Percentiles rank a stretch among this genome's conserved stretches.
Evolutionary conservation across 352 stramenopile species (phyloP).

Genomic region (Phytophthora lateralis): DNA sequence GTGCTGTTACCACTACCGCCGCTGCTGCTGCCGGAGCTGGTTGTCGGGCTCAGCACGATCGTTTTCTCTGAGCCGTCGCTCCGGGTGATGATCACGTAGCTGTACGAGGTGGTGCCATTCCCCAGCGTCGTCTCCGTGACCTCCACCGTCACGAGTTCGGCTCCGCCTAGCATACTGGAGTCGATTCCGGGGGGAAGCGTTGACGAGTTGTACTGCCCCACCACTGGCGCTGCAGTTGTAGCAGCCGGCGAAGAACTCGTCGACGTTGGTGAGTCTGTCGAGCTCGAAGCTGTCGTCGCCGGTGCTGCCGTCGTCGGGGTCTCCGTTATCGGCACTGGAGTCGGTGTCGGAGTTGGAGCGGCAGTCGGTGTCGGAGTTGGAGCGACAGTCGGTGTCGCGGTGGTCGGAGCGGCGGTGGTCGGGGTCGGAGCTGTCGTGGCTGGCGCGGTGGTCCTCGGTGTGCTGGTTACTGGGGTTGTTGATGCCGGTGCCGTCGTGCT

Average conservation of each 20-base stretch:
- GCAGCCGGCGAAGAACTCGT: conserved; percentile 8
- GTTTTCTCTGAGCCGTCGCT: conserved; percentile 26
- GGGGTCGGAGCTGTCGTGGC: conserved; percentile 7
- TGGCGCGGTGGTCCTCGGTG: conserved; percentile 1
- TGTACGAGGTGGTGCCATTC: conserved; percentile 38
- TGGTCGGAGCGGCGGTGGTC: not conserved
- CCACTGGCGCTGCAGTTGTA: conserved; percentile 14
- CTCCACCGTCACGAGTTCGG: conserved; percentile 42
- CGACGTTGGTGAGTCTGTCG: not conserved
- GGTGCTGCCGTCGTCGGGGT: conserved; percentile 8
- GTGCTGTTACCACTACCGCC: conserved; percentile 9
- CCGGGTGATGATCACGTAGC: conserved; percentile 49
- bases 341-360: not conserved
- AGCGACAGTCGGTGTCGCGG: not conserved
- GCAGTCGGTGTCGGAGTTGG: conserved; percentile 1
- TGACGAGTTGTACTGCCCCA: conserved; percentile 45
- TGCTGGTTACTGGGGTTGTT: conserved; percentile 1
- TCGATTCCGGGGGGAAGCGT: conserved; percentile 42
- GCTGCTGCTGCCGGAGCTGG: conserved; percentile 7
- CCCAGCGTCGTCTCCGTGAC: conserved; percentile 37
- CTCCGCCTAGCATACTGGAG: conserved; percentile 38
- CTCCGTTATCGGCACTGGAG: conserved; percentile 1
- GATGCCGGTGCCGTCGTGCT: conserved; percentile 4
- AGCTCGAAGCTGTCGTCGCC: conserved; percentile 7
- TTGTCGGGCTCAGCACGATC: conserved; percentile 19